phyloP scores from a whole-genome alignment of 2,329 filamentous ascomycete genomes.

The Colletotrichum musae region DNA sequence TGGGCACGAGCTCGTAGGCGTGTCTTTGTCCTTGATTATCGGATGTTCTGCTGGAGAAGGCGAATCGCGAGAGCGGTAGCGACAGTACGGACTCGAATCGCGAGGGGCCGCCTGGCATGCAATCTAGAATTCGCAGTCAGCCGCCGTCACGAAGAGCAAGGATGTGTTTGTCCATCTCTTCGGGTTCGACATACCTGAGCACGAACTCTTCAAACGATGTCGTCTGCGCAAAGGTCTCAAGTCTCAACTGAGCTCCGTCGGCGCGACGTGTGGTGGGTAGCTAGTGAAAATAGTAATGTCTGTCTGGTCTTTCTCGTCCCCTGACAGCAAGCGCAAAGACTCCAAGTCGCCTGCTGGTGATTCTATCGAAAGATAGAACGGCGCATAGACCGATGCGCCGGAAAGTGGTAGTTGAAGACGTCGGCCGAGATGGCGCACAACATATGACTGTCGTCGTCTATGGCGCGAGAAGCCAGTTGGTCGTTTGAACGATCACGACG shows the following conservation, averaged over 20 bases:
- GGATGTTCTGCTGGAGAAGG: conserved; percentile 42
- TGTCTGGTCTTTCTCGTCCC: conserved; percentile 70
- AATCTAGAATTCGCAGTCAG: conserved; percentile 35
- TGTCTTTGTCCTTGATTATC: conserved; percentile 36
- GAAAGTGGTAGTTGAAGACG: conserved; percentile 42
- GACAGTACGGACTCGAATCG: conserved; percentile 34
- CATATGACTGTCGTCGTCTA: conserved; percentile 26
- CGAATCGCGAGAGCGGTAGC: conserved; percentile 43
- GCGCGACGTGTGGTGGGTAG: conserved; percentile 5
- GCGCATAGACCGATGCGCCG: conserved; percentile 62
- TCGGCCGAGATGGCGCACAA: conserved; percentile 29
- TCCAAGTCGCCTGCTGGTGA: conserved; percentile 72
- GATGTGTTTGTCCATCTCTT: not conserved
- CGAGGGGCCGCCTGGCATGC: conserved; percentile 25
- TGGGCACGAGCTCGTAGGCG: conserved; percentile 29
- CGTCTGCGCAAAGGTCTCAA: conserved; percentile 11
- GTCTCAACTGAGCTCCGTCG: not conserved
- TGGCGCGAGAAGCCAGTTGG: conserved; percentile 3
- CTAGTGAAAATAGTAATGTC: conserved; percentile 25
- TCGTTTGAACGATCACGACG: not conserved
- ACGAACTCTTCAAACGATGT: conserved; percentile 7
- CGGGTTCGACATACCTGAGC: conserved; percentile 18
- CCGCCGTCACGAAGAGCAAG: not conserved
- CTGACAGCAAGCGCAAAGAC: conserved; percentile 76
- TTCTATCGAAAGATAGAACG: conserved; percentile 55